Base-by-base conservation (phyloP, 164 flowering plant genomes). In the Nymphaea colorata region DNA sequence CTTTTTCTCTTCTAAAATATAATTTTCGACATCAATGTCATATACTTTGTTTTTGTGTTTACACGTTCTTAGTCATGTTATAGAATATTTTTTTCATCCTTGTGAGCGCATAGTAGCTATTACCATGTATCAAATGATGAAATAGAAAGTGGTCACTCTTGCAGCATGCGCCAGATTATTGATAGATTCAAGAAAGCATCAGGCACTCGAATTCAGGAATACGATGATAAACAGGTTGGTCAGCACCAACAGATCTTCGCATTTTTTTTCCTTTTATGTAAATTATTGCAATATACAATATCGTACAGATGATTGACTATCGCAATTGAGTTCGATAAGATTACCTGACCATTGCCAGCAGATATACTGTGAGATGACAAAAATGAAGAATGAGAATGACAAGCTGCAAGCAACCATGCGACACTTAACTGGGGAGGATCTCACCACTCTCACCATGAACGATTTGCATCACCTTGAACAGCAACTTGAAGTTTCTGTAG, bases 81-180 rank as follows among this genome's bases (percentile, higher is more conserved):
- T 51, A 8, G 57, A 10, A 51, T 51, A 51, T 8, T 51, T 51
- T 5, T 8, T 15, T 51, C 14, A 51, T 45, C 6, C n/a, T 25
- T 25, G 10, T 12, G 14, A 51, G 57, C 14, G 8, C 57, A 51
- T 15, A 8, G 14, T 15, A 51, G 2, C 8, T 51, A 51, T 51
- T 51, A 51, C 14, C 57, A 25, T 25, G 36, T 25, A 25, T 51
- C 14, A 8, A 51, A 51, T 51, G 57, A 51, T 51, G 57, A 51
- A 51, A 15, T 10, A 51, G 51, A 51, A 51, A 8, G 57, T 51
- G 14, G 14, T 51, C 57, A 51, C 57, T 25, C 36, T 14, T 65
- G 64, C 69, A 81, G 83, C 72, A 76, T 82, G 83, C 76, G 73
- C 44, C 76, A 82, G 14, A 68, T 82, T 69, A 80, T 82, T 2